These are phyloP conservation scores for Dillenia suffruticosa DNA, from an alignment of 164 flowering plant genomes.

Conservation along the genomic window DNA sequence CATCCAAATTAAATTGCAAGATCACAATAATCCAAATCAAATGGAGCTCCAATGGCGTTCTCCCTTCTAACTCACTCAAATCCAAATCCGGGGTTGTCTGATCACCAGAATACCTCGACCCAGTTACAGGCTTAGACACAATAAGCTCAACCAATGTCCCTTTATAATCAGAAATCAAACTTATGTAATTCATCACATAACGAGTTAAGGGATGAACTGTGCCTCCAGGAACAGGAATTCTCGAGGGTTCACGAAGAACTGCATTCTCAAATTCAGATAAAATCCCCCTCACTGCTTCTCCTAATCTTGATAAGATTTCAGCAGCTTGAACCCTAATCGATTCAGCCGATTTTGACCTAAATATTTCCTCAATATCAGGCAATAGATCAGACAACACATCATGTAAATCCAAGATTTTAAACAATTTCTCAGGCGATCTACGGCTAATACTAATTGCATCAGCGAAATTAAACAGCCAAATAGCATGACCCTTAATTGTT, in stretches of 20 bases:
- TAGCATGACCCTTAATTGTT: slow-evolving; percentile 62
- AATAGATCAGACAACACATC: slow-evolving; percentile 57
- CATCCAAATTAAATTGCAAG: slow-evolving; percentile 68
- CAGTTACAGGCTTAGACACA: slow-evolving; percentile 57
- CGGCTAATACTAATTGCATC: slow-evolving; percentile 82
- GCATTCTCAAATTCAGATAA: slow-evolving; percentile 84
- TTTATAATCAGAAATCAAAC: slow-evolving; percentile 72
- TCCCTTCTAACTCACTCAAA: slow-evolving; percentile 45
- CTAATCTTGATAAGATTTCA: slow-evolving; percentile 66
- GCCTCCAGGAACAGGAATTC: slow-evolving; percentile 78
- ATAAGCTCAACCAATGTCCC: slow-evolving; percentile 61
- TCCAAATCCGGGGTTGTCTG: slow-evolving; percentile 54
- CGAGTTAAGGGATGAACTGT: slow-evolving; percentile 83
- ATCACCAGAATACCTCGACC: slow-evolving; percentile 50
- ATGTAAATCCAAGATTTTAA: slow-evolving; percentile 77
- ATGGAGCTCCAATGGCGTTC: slow-evolving; percentile 59
- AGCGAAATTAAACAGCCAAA: slow-evolving; percentile 75
- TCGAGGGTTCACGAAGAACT: slow-evolving; percentile 64
- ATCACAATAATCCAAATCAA: slow-evolving; percentile 74
- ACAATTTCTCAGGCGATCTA: slow-evolving; percentile 81
- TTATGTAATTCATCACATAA: slow-evolving; percentile 88
- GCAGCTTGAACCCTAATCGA: slow-evolving; percentile 56
- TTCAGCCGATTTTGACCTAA: slow-evolving; percentile 50
- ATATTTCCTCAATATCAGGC: slow-evolving; percentile 64
- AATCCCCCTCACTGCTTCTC: slow-evolving; percentile 75